Evolutionary conservation across 2,329 filamentous ascomycete species (phyloP).

Genomic region (Penicillium sp.): DNA sequence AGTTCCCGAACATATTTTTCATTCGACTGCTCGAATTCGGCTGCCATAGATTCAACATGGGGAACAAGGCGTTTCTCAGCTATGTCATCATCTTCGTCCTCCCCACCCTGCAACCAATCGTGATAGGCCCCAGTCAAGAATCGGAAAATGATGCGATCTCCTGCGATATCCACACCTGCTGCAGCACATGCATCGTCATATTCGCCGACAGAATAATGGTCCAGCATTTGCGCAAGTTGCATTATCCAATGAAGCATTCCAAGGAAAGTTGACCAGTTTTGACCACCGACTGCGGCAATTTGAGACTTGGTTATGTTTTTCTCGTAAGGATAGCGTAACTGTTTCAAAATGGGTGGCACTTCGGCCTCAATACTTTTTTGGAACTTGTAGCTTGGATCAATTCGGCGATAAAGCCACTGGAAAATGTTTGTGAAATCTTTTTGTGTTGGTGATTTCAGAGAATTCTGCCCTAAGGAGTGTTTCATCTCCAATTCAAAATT

Average conservation of each 20-base stretch:
- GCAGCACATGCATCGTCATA: slow-evolving; percentile 91
- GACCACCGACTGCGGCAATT: slow-evolving; percentile 87
- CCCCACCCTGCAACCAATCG: slow-evolving; percentile 90
- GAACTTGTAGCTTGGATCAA: slow-evolving; percentile 90
- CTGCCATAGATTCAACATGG: slow-evolving; percentile 82
- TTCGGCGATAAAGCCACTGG: slow-evolving; percentile 93
- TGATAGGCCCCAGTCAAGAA: slow-evolving; percentile 87
- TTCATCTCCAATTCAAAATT: slow-evolving; percentile 99
- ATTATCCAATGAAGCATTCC: slow-evolving; percentile 98
- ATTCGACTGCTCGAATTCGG: slow-evolving; percentile 80
- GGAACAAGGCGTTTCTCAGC: slow-evolving; percentile 73
- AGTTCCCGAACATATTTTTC: slow-evolving; percentile 80
- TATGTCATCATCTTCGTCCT: slow-evolving; percentile 81
- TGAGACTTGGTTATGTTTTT: slow-evolving; percentile 95
- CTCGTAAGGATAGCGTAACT: slow-evolving; percentile 90
- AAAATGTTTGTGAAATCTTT: slow-evolving; percentile 99
- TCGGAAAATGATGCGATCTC: slow-evolving; percentile 89
- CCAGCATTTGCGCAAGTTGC: slow-evolving; percentile 92
- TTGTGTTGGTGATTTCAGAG: slow-evolving; percentile 88
- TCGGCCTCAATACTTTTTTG: slow-evolving; percentile 94
- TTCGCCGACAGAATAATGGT: slow-evolving; percentile 69
- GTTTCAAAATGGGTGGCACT: slow-evolving; percentile 86
- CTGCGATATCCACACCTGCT: slow-evolving; percentile 78
- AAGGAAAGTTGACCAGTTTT: slow-evolving; percentile 95
- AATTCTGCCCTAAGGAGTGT: slow-evolving; percentile 83